Percentiles rank a stretch among this genome's conserved stretches.
phyloP scores from a whole-genome alignment of 192 early-diverging fungal genomes.

The Gigaspora rosea region DNA sequence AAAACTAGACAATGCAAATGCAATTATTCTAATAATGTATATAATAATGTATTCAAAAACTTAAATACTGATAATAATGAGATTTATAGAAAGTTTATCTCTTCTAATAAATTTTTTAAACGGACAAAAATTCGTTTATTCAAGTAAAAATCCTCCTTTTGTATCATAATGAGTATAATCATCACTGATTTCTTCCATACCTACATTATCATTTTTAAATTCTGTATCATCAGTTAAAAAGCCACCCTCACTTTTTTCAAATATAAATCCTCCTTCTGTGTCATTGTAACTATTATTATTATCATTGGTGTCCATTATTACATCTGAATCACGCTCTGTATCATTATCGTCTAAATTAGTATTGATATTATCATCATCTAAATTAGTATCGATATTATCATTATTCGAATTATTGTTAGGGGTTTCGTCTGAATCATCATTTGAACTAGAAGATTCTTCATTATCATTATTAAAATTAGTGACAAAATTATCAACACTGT shows the following conservation, averaged over 20 bases:
- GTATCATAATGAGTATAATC: too few species aligned
- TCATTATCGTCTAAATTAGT: not conserved
- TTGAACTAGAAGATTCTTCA: too few species aligned
- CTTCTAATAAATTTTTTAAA: too few species aligned
- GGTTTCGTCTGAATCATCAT: not conserved
- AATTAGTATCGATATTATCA: conserved; percentile 15
- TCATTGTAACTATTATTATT: not conserved
- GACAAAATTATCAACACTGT: not conserved
- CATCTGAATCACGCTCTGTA: not conserved
- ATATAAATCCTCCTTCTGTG: conserved; percentile 26
- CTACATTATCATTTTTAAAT: not conserved
- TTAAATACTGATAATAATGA: too few species aligned
- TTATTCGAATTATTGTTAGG: conserved; percentile 6
- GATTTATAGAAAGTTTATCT: too few species aligned
- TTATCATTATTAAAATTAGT: not conserved
- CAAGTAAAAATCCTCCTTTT: too few species aligned
- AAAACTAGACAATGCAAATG: too few species aligned
- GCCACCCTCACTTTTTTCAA: not conserved
- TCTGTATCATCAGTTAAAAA: too few species aligned
- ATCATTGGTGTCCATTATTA: conserved; percentile 9
- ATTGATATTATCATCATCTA: not conserved
- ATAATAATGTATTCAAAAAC: too few species aligned
- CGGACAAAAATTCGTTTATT: too few species aligned
- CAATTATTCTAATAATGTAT: too few species aligned
- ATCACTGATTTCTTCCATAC: not conserved